Evolutionary conservation across 106 monocot species (phyloP), one percentile per base, ranked within the genome.

Genomic region (Allium cepa): DNA sequence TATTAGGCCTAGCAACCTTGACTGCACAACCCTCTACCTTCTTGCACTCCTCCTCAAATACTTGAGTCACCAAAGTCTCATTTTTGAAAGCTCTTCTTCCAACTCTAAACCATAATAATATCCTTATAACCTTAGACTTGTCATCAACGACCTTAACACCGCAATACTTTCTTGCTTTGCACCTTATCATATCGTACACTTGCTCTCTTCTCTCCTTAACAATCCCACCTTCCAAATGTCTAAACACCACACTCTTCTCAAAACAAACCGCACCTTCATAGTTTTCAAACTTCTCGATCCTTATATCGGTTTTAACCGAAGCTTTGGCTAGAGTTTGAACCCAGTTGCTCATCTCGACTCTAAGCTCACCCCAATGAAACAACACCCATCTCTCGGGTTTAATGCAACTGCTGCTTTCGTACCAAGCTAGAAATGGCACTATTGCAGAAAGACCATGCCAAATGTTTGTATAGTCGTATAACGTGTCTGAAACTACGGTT

Each of bases 181-280:
- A 83, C 56, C 91, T 71, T 59, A 95, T 73, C 79, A 77, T 60
- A 60, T 88, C 85, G 52, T 76, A 95, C 11, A 72, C 77, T 53
- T 63, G 70, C 57, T 69, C 45, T 47, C 59, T 69, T 66, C 68
- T 67, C 55, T 53, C 59, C 65, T 16, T 62, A 4, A 56, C 17
- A 77, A 95, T 72, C 26, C 26, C 50, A 1, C 79, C 88, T 28
- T 86, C 76, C 72, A 78, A 83, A 61, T 74, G 79, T 76, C 95
- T 71, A 75, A 83, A 81, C 67, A 82, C 91, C 22, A 95, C 83
- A 7, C 88, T 88, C 79, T 79, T 79, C 81, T 91, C 88, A 72
- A 91, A 88, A 57, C 94, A 94, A 10, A 62, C 65, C 18, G 80
- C 69, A 1, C 71, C 66, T 5, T 10, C 61, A 17, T 17, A 22